Evolutionary conservation across 306 rosid species (phyloP).

Genomic region (peach (Prunus persica)): Prunus_persica_NCBIv2 NC_034015.1:11613501-11614000

Average conservation of each 20-base stretch:
- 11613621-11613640: constrained; percentile 9
- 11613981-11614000: background rate
- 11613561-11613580: constrained; percentile 17
- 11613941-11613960: constrained; percentile 1
- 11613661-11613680: background rate
- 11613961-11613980: constrained; percentile 2
- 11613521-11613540: constrained; percentile 11
- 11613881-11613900: constrained; percentile 23
- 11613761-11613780: background rate
- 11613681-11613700: constrained; percentile 11
- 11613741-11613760: background rate
- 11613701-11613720: constrained; percentile 23
- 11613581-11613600: constrained; percentile 11
- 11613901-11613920: constrained; percentile 16
- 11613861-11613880: constrained; percentile 6
- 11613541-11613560: constrained; percentile 9
- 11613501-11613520: constrained; percentile 23
- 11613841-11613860: constrained; percentile 20
- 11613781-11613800: constrained; percentile 17
- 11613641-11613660: constrained; percentile 26
- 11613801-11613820: background rate
- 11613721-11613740: constrained; percentile 14
- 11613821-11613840: background rate
- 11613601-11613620: constrained; percentile 7
- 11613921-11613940: background rate